Evolutionary conservation across 345 rosid species (phyloP).

Genomic region (Stellera chamaejasme): DNA sequence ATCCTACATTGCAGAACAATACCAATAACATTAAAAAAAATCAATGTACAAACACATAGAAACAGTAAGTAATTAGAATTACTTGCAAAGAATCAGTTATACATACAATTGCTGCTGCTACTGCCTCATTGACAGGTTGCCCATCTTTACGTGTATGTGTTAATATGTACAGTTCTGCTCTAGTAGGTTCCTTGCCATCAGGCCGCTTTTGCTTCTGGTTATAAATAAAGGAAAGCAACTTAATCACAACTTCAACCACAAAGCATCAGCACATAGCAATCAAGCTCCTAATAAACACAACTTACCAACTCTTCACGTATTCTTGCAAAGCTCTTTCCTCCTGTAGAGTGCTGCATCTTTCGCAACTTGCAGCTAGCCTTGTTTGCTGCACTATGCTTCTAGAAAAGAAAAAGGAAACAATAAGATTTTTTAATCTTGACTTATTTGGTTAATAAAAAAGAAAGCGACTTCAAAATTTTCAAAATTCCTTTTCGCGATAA

Average conservation of each 20-base stretch:
- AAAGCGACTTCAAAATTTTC: not conserved
- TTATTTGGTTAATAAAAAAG: not conserved
- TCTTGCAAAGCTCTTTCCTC: slow-evolving; percentile 33
- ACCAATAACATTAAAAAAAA: not conserved
- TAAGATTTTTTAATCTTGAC: not conserved
- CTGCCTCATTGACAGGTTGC: slow-evolving; percentile 23
- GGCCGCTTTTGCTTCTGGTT: slow-evolving; percentile 24
- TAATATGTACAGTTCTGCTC: slow-evolving; percentile 30
- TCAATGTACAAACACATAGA: not conserved
- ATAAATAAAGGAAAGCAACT: slow-evolving; percentile 5
- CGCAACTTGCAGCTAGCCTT: slow-evolving; percentile 25
- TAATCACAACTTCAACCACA: not conserved
- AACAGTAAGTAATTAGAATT: not conserved
- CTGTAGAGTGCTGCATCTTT: slow-evolving; percentile 18
- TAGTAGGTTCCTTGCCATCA: slow-evolving; percentile 28
- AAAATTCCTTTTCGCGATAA: not conserved
- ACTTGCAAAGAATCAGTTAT: not conserved
- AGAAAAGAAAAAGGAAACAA: slow-evolving; percentile 7
- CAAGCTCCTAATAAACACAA: slow-evolving; percentile 5
- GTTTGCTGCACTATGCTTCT: slow-evolving; percentile 24
- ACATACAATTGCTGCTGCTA: slow-evolving; percentile 26
- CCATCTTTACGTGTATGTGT: slow-evolving; percentile 35
- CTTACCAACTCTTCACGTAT: slow-evolving; percentile 34
- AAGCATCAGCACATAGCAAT: not conserved
- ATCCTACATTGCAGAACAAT: slow-evolving; percentile 15